Conservation (phyloP, 805 yeast species). For the Candida verbasci region DNA sequence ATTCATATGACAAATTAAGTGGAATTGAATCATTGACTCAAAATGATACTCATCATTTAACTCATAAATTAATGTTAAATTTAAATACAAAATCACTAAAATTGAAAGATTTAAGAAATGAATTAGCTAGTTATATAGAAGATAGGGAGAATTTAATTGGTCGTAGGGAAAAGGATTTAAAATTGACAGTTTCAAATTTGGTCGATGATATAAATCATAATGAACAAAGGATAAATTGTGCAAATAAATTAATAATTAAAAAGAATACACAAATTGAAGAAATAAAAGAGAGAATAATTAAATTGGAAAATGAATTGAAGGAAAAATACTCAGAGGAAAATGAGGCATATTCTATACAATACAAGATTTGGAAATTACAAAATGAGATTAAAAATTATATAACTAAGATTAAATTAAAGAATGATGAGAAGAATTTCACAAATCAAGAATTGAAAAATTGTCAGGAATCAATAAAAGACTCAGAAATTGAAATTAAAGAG, state of each 20-base stretch:
- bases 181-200: constrained; percentile 43
- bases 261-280: constrained; percentile 27
- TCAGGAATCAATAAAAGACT: constrained; percentile 42
- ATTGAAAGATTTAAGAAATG: constrained; percentile 40
- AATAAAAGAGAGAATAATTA: constrained; percentile 18
- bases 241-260: constrained; percentile 27
- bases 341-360: constrained; percentile 29
- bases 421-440: constrained; percentile 64
- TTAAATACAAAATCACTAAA: constrained; percentile 46
- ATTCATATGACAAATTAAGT: constrained; percentile 42
- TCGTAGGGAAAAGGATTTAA: constrained; percentile 39
- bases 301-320: constrained; percentile 23
- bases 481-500: constrained; percentile 26
- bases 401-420: constrained; percentile 42
- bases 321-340: constrained; percentile 20
- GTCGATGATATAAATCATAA: constrained; percentile 42
- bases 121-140: constrained; percentile 23
- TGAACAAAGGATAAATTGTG: constrained; percentile 28
- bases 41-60: constrained; percentile 13
- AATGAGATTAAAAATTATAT: constrained; percentile 41
- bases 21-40: constrained; percentile 45
- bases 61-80: constrained; percentile 56
- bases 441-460: constrained; percentile 54
- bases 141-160: constrained; percentile 21
- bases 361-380: constrained; percentile 41